Conservation (phyloP, 495 filamentous ascomycete genomes). For the Xylaria flabelliformis region DNA sequence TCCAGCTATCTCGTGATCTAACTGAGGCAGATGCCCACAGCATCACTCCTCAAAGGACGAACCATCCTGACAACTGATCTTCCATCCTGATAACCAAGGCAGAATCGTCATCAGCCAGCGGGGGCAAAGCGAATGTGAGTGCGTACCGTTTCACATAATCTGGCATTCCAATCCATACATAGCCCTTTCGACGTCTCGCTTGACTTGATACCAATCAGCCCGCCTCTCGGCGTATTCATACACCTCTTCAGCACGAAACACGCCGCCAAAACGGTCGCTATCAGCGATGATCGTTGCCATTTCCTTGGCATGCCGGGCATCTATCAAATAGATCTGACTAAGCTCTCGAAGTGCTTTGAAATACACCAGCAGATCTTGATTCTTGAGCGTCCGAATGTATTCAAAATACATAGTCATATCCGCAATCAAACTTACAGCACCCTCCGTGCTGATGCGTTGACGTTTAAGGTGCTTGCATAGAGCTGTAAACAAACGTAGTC, state of each 20-base stretch:
- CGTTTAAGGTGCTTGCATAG: constrained; percentile 97
- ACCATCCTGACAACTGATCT: background rate
- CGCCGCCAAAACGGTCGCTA: constrained; percentile 83
- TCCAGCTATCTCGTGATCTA: constrained; percentile 2
- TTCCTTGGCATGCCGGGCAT: constrained; percentile 86
- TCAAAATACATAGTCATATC: constrained; percentile 94
- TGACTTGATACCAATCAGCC: constrained; percentile 92
- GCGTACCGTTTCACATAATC: constrained; percentile 69
- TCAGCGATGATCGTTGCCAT: constrained; percentile 95
- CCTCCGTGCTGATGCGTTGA: constrained; percentile 87
- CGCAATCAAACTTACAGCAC: constrained; percentile 90
- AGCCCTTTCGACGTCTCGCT: constrained; percentile 86
- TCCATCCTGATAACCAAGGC: background rate
- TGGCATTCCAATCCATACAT: constrained; percentile 96
- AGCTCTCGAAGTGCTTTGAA: constrained; percentile 93
- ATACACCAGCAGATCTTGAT: constrained; percentile 82
- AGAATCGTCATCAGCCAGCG: background rate
- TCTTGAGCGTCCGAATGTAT: constrained; percentile 81
- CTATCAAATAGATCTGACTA: constrained; percentile 94
- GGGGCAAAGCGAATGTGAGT: background rate
- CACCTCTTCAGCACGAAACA: constrained; percentile 94
- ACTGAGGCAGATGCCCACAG: background rate
- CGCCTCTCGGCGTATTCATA: constrained; percentile 95
- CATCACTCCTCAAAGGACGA: background rate
- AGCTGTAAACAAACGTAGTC: constrained; percentile 84